Evolutionary conservation across 2,329 filamentous ascomycete genomes (phyloP).

Genomic region (Didymella segeticola): DNA sequence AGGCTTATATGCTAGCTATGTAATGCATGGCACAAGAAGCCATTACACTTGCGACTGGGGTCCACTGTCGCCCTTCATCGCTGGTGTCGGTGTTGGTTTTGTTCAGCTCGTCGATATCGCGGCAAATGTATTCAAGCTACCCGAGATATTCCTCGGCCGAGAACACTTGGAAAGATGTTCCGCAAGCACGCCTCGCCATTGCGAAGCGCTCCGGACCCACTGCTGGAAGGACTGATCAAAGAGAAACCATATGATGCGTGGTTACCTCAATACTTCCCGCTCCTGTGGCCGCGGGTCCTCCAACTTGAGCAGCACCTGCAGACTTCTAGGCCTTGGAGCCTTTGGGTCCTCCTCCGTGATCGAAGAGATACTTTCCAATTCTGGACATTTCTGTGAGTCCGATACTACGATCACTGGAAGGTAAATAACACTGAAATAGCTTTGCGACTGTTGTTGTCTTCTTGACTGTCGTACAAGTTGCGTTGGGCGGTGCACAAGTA

Average conservation of each 20-base stretch:
- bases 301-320: slow-evolving; percentile 29
- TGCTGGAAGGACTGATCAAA: no score
- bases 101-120: no score
- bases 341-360: slow-evolving; percentile 33
- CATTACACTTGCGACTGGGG: slow-evolving; percentile 17
- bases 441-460: slow-evolving; percentile 31
- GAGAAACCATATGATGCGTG: no score
- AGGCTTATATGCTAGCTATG: slow-evolving; percentile 28
- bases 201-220: no score
- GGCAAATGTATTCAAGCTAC: no score
- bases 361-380: slow-evolving; percentile 32
- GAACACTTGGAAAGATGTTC: no score
- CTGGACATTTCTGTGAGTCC: slow-evolving; percentile 31
- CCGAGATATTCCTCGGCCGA: no score
- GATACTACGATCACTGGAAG: not conserved
- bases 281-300: slow-evolving; percentile 27
- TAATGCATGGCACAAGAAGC: slow-evolving; percentile 22
- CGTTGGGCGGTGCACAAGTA: slow-evolving; percentile 26
- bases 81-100: no score
- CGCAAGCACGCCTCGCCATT: no score
- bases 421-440: slow-evolving; percentile 13
- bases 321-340: slow-evolving; percentile 29
- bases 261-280: slow-evolving; percentile 29
- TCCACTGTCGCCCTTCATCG: not conserved
- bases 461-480: slow-evolving; percentile 26